Evolutionary conservation across 148 eudicot species (phyloP).

Genomic region (Vaccinium macrocarpon): DNA sequence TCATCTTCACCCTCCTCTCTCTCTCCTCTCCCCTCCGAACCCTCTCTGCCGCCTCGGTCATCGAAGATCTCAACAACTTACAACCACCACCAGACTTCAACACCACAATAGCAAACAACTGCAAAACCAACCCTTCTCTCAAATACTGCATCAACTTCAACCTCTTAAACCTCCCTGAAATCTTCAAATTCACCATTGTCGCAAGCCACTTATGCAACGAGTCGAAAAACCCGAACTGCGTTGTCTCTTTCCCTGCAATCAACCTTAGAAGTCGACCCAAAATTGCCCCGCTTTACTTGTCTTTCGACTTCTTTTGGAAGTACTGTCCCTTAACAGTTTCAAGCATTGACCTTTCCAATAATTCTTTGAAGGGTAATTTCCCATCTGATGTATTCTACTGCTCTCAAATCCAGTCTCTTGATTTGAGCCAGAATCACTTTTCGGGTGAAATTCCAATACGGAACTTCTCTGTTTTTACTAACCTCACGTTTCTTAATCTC

Average conservation of each 20-base stretch:
- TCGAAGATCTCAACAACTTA: constrained; percentile 34
- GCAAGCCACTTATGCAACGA: constrained; percentile 37
- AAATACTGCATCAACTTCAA: constrained; percentile 32
- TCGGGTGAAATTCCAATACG: constrained; percentile 33
- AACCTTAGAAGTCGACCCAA: constrained; percentile 28
- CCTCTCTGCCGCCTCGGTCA: constrained; percentile 20
- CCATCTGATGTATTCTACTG: constrained; percentile 32
- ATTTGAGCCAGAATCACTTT: constrained; percentile 33
- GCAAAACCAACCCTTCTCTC: constrained; percentile 29
- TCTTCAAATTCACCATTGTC: constrained; percentile 37
- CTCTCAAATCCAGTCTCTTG: constrained; percentile 32
- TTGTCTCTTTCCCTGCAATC: constrained; percentile 27
- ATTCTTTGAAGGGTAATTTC: constrained; percentile 31
- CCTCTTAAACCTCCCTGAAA: constrained; percentile 24
- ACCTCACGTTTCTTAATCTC: constrained; percentile 29
- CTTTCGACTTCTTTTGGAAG: constrained; percentile 42
- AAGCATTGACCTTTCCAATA: constrained; percentile 32
- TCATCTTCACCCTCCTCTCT: constrained; percentile 10
- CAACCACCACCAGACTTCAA: constrained; percentile 38
- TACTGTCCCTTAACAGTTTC: constrained; percentile 33
- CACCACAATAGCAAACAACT: constrained; percentile 32
- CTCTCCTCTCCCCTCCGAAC: neutral
- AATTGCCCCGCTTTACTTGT: constrained; percentile 31
- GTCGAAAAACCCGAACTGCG: constrained; percentile 32
- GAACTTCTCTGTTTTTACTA: constrained; percentile 22